phyloP scores from a whole-genome alignment of 139 green algal species.

The Picochlorum sp. region DNA sequence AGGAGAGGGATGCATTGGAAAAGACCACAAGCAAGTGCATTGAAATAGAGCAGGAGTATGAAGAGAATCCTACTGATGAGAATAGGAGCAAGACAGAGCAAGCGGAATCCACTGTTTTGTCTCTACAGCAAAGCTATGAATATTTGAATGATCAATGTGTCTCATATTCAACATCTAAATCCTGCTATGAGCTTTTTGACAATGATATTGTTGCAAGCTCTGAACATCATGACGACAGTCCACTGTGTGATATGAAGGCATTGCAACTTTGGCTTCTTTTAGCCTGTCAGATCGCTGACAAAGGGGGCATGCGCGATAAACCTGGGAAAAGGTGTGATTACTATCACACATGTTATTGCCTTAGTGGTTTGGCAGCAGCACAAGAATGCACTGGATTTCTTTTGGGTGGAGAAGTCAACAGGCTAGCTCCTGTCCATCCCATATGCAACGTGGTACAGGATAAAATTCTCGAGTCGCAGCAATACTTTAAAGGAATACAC shows the following conservation, averaged over 20 bases:
- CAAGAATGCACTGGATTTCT: conserved; percentile 55
- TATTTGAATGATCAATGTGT: no score
- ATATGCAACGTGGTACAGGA: conserved; percentile 57
- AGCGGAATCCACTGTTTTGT: no score
- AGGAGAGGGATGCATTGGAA: no score
- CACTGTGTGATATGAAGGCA: conserved; percentile 46
- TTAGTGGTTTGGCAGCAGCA: conserved; percentile 72
- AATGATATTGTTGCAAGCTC: no score
- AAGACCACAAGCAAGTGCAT: no score
- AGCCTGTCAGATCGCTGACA: conserved; percentile 32
- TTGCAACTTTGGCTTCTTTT: conserved; percentile 83
- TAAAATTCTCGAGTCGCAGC: not conserved
- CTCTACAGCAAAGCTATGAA: no score
- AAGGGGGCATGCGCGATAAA: conserved; percentile 89
- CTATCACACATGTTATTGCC: conserved; percentile 99
- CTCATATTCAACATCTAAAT: no score
- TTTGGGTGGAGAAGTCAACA: conserved; percentile 43
- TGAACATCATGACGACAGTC: not conserved
- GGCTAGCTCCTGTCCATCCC: conserved; percentile 39
- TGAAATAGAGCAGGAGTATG: no score
- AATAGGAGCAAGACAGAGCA: no score
- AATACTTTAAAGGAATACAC: not conserved
- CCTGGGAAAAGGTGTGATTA: conserved; percentile 84
- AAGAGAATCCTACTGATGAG: no score
- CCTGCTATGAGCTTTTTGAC: no score